Base-by-base conservation (phyloP, 2,329 filamentous ascomycete genomes). In the Elsinoe arachidis region DNA sequence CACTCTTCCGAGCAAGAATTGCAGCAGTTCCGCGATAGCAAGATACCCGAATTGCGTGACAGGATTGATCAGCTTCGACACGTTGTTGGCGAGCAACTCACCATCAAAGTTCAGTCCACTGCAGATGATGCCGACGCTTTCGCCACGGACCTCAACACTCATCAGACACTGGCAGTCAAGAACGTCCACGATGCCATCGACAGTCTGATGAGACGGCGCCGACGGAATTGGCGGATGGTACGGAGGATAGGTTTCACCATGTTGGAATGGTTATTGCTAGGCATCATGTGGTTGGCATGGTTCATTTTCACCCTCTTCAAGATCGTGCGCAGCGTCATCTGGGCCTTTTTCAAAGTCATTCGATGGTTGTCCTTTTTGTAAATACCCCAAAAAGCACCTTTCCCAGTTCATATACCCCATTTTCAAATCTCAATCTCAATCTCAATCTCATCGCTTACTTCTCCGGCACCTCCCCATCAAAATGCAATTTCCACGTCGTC, bases 221-320 rank as follows among this genome's bases (percentile, higher is more conserved):
- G 88, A 59, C 79, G 87, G 59, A 78, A 90, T 55, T 78, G 93
- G 66, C 78, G 88, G 56, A 90, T 89, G 83, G 72, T 90, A 21
- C 78, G 89, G 38, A 78, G 88, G 12, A 82, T 84, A 0, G 85
- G 89, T 12, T 97, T 90, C 80, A 83, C 90, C 56, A 73, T 86
- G 17, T 81, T 96, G 14, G 92, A 97, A 75, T 96, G 90, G 90
- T 75, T 83, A 52, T 79, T 97, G 15, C 83, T 97, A 38, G 88
- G 87, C 3, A 81, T 95, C 64, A 89, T 97, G 84, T 96, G 93
- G 90, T 90, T 87, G 72, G 85, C 95, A 14, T 97, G 92, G 90
- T 82, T 95, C 59, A 76, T 95, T 34, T 91, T 96, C 21, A 87
- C 90, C 69, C 76, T 92, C 21, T 76, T 87, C 54, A 81, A 88